Evolutionary conservation across 768 basidiomycete species (phyloP).

Genomic region (Tephrocybe sp.): DNA sequence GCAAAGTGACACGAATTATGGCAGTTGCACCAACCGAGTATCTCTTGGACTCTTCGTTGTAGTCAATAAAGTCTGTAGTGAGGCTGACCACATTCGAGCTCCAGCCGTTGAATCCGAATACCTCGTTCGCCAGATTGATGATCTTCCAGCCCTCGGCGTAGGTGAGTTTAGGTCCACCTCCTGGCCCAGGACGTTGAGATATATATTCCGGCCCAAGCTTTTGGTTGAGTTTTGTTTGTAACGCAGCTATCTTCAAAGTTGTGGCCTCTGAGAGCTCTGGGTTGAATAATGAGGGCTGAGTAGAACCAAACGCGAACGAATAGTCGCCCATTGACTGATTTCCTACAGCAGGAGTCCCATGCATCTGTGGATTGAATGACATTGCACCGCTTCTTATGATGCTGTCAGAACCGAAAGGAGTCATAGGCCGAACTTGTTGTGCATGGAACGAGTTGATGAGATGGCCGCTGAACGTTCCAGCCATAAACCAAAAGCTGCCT

Average conservation of each 20-base stretch:
- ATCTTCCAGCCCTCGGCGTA: conserved; percentile 99
- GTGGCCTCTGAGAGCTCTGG: conserved; percentile 59
- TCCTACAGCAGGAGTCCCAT: conserved; percentile 39
- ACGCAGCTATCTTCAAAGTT: conserved; percentile 60
- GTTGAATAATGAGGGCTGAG: conserved; percentile 30
- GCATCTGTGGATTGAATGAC: conserved; percentile 62
- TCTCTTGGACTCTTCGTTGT: conserved; percentile 60
- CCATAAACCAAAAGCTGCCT: no score
- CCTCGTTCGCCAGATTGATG: conserved; percentile 96
- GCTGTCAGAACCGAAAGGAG: conserved; percentile 19
- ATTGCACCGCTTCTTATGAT: conserved; percentile 54
- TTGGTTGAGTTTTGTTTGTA: conserved; percentile 82
- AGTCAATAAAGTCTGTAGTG: conserved; percentile 79
- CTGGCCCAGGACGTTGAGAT: conserved; percentile 85
- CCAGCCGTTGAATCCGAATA: conserved; percentile 99
- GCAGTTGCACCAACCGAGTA: conserved; percentile 81
- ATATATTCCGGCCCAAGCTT: conserved; percentile 95
- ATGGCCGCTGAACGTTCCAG: conserved; percentile 60
- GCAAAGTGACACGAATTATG: conserved; percentile 81
- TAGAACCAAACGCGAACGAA: conserved; percentile 27
- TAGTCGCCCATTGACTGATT: conserved; percentile 23
- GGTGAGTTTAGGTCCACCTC: conserved; percentile 83
- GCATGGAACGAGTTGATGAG: conserved; percentile 48
- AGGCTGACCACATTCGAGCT: conserved; percentile 76
- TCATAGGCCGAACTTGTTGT: conserved; percentile 22